Conservation (phyloP, 306 rosid genomes). For the Pterocarpus macrocarpus region DNA sequence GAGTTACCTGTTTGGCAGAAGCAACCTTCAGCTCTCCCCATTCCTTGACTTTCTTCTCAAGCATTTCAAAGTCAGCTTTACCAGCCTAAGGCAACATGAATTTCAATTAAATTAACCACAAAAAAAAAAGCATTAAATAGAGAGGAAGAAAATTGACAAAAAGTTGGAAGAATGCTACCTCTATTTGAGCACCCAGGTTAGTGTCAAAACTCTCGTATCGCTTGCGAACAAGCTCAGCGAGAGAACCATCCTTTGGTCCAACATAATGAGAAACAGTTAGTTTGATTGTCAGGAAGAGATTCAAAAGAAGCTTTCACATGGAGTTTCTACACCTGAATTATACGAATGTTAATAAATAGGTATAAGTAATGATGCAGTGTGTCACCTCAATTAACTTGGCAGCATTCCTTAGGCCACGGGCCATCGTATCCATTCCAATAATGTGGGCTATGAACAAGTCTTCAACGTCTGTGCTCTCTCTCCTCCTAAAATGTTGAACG, state of each 20-base stretch:
- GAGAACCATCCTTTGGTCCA: constrained; percentile 78
- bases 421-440: constrained; percentile 89
- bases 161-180: constrained; percentile 56
- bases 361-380: constrained; percentile 9
- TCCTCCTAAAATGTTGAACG: constrained; percentile 61
- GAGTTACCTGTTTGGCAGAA: constrained; percentile 91
- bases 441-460: constrained; percentile 94
- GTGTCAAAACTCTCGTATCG: constrained; percentile 85
- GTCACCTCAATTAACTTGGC: constrained; percentile 82
- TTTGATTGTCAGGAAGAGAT: constrained; percentile 9
- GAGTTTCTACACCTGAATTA: constrained; percentile 13
- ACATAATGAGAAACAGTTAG: constrained; percentile 41
- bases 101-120: constrained; percentile 37
- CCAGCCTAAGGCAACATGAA: constrained; percentile 72
- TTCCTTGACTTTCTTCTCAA: constrained; percentile 85
- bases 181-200: constrained; percentile 79
- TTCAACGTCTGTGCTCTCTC: constrained; percentile 98
- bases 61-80: constrained; percentile 87
- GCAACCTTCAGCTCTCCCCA: constrained; percentile 94
- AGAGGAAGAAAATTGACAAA: background rate
- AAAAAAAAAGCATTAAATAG: constrained; percentile 21
- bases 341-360: background rate
- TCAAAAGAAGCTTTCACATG: constrained; percentile 22
- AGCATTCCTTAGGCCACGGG: constrained; percentile 88
- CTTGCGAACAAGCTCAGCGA: constrained; percentile 82